phyloP scores from a whole-genome alignment of 192 early-diverging fungal species.

The Allomyces macrogynus region DNA sequence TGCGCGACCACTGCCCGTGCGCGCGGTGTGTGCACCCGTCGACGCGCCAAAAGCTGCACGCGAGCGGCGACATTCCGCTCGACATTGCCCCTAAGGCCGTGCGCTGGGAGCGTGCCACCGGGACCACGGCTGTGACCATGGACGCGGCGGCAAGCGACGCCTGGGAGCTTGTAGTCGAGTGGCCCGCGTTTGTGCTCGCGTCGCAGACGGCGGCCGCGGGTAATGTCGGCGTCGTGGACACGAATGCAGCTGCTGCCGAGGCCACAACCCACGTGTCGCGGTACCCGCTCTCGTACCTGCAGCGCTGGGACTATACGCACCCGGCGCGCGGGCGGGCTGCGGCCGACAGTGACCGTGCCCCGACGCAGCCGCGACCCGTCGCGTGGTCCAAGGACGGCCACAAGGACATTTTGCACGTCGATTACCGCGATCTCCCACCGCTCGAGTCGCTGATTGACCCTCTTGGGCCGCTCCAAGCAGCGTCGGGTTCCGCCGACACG shows the following conservation, averaged over 20 bases:
- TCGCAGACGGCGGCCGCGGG: background rate
- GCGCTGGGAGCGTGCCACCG: background rate
- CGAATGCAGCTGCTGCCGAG: background rate
- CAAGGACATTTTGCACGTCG: background rate
- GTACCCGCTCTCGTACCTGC: background rate
- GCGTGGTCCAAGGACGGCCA: background rate
- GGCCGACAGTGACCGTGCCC: background rate
- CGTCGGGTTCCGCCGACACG: too few relatives aligned
- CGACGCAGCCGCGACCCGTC: background rate
- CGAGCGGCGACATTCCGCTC: slow-evolving; percentile 14
- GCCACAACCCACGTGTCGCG: background rate
- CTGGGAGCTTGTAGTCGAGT: background rate
- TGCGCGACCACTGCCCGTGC: slow-evolving; percentile 34
- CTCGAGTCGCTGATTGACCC: background rate
- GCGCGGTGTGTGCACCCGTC: slow-evolving; percentile 20
- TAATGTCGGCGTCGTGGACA: background rate
- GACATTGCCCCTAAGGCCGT: background rate
- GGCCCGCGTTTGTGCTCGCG: background rate
- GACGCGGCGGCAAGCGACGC: background rate
- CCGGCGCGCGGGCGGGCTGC: too few relatives aligned
- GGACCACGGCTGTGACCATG: background rate
- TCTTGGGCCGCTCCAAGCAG: too few relatives aligned
- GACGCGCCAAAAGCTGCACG: slow-evolving; percentile 32
- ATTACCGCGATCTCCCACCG: background rate
- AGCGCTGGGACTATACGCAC: background rate